Evolutionary conservation across 345 rosid genomes (phyloP), one percentile per base, ranked within the genome.

Genomic region (Lepidium aucheri): DNA sequence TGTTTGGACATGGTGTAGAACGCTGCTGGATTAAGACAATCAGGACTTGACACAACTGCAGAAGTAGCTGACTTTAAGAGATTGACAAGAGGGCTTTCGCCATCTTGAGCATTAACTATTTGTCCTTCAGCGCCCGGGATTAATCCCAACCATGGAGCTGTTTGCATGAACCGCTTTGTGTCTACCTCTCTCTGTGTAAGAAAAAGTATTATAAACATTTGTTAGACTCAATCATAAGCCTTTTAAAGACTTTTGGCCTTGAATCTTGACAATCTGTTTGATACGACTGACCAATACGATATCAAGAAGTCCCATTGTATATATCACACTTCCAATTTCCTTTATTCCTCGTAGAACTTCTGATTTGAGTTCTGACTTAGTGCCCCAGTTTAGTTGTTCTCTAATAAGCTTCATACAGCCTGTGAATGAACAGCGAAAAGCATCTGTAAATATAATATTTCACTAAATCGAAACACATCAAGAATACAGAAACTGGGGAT

Each of bases 281-380:
- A 39, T 12, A 45, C 63, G 47, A 83, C 97, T 84, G 65, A 94
- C 99, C 97, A 88, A 78, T 38, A 86, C 96, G 56, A 81, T 83
- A 79, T 94, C 99, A 30, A 94, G 95, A 80, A 94, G 87, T 53
- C 99, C 96, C 82, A 88, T 94, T 86, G 84, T 85, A 46, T 94
- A 94, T 63, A 94, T 74, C 30, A 90, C 84, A 72, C 99, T 90
- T 62, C 99, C 99, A 74, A 90, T 91, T 85, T 94, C 97, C 74
- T 91, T 94, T 56, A 91, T 91, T 59, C 96, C 97, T 9, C 81
- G 70, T 52, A 94, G 82, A 73, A 90, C 91, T 83, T 90, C 95
- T 58, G 87, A 83, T 78, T 85, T 94, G 76, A 91, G 91, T 74
- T 94, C 97, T 69, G 86, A 69, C 78, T 94, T 90, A 62, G 86